These are phyloP conservation scores for Tephrocybe sp. DNA, from an alignment of 768 basidiomycete genomes.

Conservation along the genomic window DNA sequence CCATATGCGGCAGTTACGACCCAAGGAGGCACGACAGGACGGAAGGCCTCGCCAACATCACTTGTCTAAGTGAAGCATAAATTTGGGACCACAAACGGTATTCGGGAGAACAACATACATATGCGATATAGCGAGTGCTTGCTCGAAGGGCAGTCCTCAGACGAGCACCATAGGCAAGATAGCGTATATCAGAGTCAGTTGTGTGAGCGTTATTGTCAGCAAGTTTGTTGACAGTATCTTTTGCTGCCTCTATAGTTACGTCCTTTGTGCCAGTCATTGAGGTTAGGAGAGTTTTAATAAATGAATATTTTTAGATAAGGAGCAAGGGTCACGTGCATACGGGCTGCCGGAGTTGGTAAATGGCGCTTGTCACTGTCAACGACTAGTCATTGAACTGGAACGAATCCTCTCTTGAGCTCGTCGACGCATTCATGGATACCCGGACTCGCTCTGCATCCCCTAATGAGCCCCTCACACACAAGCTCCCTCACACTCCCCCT, in stretches of 20 bases:
- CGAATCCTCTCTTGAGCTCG: conserved; percentile 16
- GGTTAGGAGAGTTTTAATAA: conserved; percentile 5
- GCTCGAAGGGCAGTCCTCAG: conserved; percentile 74
- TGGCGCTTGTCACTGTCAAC: conserved; percentile 14
- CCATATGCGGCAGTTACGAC: conserved; percentile 78
- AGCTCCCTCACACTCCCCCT: conserved; percentile 31
- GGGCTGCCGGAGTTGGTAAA: conserved; percentile 12
- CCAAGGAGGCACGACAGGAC: conserved; percentile 72
- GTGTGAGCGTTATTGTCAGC: conserved; percentile 64
- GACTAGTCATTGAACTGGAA: conserved; percentile 4
- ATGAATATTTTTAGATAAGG: neutral
- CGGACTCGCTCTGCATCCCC: conserved; percentile 40
- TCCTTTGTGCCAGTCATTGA: conserved; percentile 30
- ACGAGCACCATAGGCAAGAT: conserved; percentile 77
- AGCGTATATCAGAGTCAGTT: conserved; percentile 65
- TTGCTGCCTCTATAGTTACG: conserved; percentile 36
- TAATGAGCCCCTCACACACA: conserved; percentile 21
- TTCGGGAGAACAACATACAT: conserved; percentile 41
- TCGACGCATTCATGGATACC: conserved; percentile 35
- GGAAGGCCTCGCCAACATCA: conserved; percentile 81
- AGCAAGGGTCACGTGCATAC: conserved; percentile 13
- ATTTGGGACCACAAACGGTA: conserved; percentile 15
- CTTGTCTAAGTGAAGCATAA: conserved; percentile 49
- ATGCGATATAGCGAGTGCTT: conserved; percentile 70
- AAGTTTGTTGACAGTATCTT: conserved; percentile 51